Percentiles rank a stretch among this genome's conserved stretches.
Conservation (phyloP, 768 basidiomycete species). For the Sarcomyxa edulis region DNA sequence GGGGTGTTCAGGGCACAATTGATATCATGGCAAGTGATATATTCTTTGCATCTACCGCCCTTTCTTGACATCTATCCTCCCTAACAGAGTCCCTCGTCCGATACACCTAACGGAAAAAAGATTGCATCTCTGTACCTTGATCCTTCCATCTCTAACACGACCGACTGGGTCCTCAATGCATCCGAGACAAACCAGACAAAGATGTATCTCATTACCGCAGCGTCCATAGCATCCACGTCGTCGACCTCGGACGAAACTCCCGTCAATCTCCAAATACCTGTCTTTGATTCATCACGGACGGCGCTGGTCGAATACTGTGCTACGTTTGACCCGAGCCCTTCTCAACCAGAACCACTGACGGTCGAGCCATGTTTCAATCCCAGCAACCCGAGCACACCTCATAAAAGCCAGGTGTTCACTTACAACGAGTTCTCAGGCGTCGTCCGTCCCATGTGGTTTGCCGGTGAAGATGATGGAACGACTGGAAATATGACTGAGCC, state of each 20-base stretch:
- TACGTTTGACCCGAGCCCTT: constrained; percentile 54
- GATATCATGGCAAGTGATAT: constrained; percentile 40
- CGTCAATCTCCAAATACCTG: constrained; percentile 39
- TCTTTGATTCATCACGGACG: constrained; percentile 33
- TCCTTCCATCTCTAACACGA: constrained; percentile 17
- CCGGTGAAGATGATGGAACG: constrained; percentile 20
- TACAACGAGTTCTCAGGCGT: constrained; percentile 43
- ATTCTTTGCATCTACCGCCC: neutral
- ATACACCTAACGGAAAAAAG: constrained; percentile 13
- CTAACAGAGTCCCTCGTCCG: constrained; percentile 5
- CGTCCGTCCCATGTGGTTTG: constrained; percentile 49
- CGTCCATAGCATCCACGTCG: neutral
- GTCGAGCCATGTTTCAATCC: constrained; percentile 36
- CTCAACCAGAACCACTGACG: constrained; percentile 41
- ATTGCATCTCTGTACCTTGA: constrained; percentile 37
- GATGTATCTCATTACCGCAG: constrained; percentile 30
- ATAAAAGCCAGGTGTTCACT: constrained; percentile 55
- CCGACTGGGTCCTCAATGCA: constrained; percentile 37
- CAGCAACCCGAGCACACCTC: constrained; percentile 10
- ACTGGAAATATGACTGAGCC: constrained; percentile 3
- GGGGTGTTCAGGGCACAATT: constrained; percentile 34
- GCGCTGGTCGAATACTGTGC: constrained; percentile 45
- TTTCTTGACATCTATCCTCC: neutral
- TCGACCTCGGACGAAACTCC: constrained; percentile 13
- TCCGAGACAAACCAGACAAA: constrained; percentile 41